These are phyloP conservation scores for Vigna angularis DNA, from an alignment of 306 rosid genomes.

Conservation along the genomic window DNA sequence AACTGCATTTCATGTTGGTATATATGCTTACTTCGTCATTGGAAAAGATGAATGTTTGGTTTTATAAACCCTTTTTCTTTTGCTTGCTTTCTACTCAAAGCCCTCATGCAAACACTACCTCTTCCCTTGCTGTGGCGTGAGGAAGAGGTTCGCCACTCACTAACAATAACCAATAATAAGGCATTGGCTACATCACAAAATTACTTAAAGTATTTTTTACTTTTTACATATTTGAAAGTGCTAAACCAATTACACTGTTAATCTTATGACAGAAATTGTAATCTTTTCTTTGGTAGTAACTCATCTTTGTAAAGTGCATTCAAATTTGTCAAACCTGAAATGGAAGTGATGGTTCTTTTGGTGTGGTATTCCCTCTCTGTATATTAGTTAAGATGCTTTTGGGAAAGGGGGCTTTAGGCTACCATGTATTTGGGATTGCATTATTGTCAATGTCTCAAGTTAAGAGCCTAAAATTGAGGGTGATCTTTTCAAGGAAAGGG, in stretches of 20 bases:
- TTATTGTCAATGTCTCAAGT: conserved; percentile 11
- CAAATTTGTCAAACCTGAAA: conserved; percentile 27
- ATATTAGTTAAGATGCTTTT: conserved; percentile 23
- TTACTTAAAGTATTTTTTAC: no score
- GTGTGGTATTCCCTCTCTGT: conserved; percentile 29
- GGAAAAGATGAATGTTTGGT: conserved; percentile 59
- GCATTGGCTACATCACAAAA: conserved; percentile 8
- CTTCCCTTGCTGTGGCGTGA: conserved; percentile 51
- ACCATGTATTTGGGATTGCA: conserved; percentile 3
- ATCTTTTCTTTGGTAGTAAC: neutral
- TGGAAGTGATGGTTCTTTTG: conserved; percentile 12
- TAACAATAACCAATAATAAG: conserved; percentile 7
- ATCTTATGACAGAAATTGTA: neutral
- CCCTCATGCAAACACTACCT: conserved; percentile 41
- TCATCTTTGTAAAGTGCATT: conserved; percentile 29
- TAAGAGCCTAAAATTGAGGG: neutral
- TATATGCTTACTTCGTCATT: conserved; percentile 85
- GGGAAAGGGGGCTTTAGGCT: conserved; percentile 37
- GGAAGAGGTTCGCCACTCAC: conserved; percentile 46
- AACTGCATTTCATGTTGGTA: conserved; percentile 57
- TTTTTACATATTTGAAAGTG: no score
- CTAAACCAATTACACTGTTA: no score
- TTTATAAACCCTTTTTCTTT: conserved; percentile 56
- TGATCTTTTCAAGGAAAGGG: conserved; percentile 12
- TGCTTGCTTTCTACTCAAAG: conserved; percentile 92